Percentiles rank a stretch among this genome's conserved stretches.
Evolutionary conservation across 345 rosid genomes (phyloP).

Genomic region (Eucalyptus marginata): DNA sequence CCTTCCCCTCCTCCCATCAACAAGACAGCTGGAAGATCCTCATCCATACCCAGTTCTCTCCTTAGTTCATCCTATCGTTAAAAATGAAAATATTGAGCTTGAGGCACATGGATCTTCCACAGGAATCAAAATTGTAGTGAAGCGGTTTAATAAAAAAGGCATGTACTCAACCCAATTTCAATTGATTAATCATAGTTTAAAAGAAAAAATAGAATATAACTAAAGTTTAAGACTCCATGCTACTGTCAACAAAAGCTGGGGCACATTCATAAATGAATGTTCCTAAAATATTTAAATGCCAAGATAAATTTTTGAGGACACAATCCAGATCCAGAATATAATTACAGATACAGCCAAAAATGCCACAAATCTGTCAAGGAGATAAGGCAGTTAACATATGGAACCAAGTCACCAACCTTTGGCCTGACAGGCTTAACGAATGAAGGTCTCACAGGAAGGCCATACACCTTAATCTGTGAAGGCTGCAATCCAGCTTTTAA

Average conservation of each 20-base stretch:
- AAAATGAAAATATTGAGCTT: neutral
- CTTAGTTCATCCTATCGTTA: constrained; percentile 43
- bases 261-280: neutral
- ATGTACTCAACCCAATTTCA: neutral
- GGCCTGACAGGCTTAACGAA: constrained; percentile 88
- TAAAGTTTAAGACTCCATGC: neutral
- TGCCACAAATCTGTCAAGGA: neutral
- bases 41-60: constrained; percentile 86
- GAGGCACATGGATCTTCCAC: neutral
- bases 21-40: constrained; percentile 87
- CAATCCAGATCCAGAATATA: neutral
- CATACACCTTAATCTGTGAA: constrained; percentile 84
- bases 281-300: neutral
- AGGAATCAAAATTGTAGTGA: neutral
- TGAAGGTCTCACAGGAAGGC: constrained; percentile 97
- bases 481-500: constrained; percentile 76
- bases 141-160: neutral
- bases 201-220: neutral
- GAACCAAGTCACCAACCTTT: constrained; percentile 42
- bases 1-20: constrained; percentile 99
- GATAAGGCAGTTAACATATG: neutral
- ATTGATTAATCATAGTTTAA: neutral
- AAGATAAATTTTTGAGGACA: neutral
- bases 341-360: neutral
- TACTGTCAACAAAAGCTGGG: neutral